These are phyloP conservation scores for Bisporella sp. DNA, from an alignment of 2,329 filamentous ascomycete species.

Conservation along the genomic window DNA sequence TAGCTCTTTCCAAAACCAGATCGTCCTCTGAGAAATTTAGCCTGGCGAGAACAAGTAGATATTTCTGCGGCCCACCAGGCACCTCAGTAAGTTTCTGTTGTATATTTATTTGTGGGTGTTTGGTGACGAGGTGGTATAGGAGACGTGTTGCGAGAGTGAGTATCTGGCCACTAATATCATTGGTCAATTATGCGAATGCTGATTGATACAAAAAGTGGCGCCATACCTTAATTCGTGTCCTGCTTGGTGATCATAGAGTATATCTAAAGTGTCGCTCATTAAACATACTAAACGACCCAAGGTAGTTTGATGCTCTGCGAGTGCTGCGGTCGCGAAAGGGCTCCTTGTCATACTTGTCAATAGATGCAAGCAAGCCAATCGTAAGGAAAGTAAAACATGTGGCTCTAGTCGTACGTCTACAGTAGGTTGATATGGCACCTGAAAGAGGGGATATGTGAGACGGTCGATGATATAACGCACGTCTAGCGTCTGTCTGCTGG, in stretches of 20 bases:
- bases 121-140: constrained; percentile 50
- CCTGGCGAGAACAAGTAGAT: constrained; percentile 71
- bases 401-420: constrained; percentile 19
- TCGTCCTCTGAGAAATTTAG: constrained; percentile 81
- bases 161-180: constrained; percentile 31
- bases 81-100: constrained; percentile 63
- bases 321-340: constrained; percentile 54
- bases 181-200: constrained; percentile 6
- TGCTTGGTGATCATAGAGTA: constrained; percentile 43
- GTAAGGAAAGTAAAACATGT: constrained; percentile 19
- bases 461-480: constrained; percentile 28
- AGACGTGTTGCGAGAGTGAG: constrained; percentile 56
- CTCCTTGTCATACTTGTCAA: constrained; percentile 54
- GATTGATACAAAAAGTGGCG: background rate
- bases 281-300: constrained; percentile 70
- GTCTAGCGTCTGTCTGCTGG: constrained; percentile 33
- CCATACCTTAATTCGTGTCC: constrained; percentile 35
- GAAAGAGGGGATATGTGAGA: constrained; percentile 37
- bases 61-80: constrained; percentile 71
- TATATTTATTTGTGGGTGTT: constrained; percentile 59
- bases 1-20: constrained; percentile 66
- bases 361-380: constrained; percentile 38
- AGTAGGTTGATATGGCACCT: constrained; percentile 30
- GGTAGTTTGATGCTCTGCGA: constrained; percentile 61
- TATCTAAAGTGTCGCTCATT: constrained; percentile 64